Evolutionary conservation across 1,284 basidiomycete species (phyloP).

Genomic region (Puccinia horiana): DNA sequence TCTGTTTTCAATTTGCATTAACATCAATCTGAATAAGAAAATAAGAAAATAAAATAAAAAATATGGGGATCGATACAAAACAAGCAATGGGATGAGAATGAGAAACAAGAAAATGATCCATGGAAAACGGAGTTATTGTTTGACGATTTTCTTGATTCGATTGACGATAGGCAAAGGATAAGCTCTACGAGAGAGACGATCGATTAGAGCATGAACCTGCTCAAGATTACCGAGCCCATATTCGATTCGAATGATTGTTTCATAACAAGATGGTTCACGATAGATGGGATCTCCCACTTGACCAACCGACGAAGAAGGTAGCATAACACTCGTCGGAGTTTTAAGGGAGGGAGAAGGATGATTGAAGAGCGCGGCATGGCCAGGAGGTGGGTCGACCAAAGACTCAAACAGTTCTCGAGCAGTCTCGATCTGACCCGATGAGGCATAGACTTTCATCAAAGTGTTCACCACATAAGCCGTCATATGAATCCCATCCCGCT

Average conservation of each 20-base stretch:
- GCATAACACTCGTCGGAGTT: slow-evolving; percentile 31
- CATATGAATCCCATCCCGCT: slow-evolving; percentile 70
- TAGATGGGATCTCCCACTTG: slow-evolving; percentile 69
- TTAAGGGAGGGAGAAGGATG: slow-evolving; percentile 55
- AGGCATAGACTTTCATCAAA: slow-evolving; percentile 83
- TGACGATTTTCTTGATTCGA: slow-evolving; percentile 37
- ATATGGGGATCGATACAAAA: background rate
- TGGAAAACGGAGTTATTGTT: background rate
- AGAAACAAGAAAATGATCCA: background rate
- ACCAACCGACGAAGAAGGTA: slow-evolving; percentile 54
- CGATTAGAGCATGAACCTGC: slow-evolving; percentile 71
- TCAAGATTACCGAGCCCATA: slow-evolving; percentile 74
- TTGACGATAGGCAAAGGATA: slow-evolving; percentile 59
- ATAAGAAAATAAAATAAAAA: background rate
- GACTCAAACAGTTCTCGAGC: slow-evolving; percentile 79
- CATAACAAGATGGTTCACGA: slow-evolving; percentile 73
- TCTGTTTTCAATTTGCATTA: background rate
- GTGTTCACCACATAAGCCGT: slow-evolving; percentile 96
- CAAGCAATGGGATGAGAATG: background rate
- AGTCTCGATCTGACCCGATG: slow-evolving; percentile 69
- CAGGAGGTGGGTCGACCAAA: slow-evolving; percentile 71
- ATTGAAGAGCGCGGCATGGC: slow-evolving; percentile 59
- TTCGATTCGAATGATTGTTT: slow-evolving; percentile 84
- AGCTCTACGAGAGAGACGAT: slow-evolving; percentile 71
- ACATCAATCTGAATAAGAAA: background rate